phyloP scores from a whole-genome alignment of 495 filamentous ascomycete genomes.

The Lophiostoma macrostomum region DNA sequence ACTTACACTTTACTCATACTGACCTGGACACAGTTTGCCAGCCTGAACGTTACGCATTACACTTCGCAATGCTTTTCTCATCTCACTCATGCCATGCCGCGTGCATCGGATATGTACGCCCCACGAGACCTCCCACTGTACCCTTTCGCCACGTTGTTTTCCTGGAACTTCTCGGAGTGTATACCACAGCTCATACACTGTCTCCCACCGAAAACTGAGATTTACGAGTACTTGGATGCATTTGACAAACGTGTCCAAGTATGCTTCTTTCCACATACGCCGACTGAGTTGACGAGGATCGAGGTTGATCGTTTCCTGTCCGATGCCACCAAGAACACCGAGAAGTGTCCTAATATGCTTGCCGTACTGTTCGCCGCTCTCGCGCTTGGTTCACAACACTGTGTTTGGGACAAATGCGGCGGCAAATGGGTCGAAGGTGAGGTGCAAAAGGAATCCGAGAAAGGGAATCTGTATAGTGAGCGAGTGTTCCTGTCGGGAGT shows the following conservation, averaged over 20 bases:
- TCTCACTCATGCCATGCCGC: constrained; percentile 40
- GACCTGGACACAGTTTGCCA: constrained; percentile 40
- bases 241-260: constrained; percentile 45
- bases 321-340: constrained; percentile 43
- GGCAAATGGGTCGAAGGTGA: constrained; percentile 42
- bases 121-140: constrained; percentile 34
- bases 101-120: constrained; percentile 43
- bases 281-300: constrained; percentile 42
- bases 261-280: constrained; percentile 47
- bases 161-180: constrained; percentile 34
- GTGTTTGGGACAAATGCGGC: constrained; percentile 44
- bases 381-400: constrained; percentile 46
- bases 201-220: constrained; percentile 40
- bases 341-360: constrained; percentile 46
- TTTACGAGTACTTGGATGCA: constrained; percentile 41
- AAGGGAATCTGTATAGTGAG: constrained; percentile 46
- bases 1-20: neutral
- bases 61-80: constrained; percentile 36
- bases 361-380: constrained; percentile 49
- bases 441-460: constrained; percentile 40
- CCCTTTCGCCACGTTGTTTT: constrained; percentile 44
- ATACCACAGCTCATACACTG: constrained; percentile 36
- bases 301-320: constrained; percentile 46
- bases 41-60: constrained; percentile 30
- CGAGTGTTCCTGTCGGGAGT: neutral